These are phyloP conservation scores for Didymella lethalis DNA, from an alignment of 2,329 filamentous ascomycete species.

Conservation along the genomic window DNA sequence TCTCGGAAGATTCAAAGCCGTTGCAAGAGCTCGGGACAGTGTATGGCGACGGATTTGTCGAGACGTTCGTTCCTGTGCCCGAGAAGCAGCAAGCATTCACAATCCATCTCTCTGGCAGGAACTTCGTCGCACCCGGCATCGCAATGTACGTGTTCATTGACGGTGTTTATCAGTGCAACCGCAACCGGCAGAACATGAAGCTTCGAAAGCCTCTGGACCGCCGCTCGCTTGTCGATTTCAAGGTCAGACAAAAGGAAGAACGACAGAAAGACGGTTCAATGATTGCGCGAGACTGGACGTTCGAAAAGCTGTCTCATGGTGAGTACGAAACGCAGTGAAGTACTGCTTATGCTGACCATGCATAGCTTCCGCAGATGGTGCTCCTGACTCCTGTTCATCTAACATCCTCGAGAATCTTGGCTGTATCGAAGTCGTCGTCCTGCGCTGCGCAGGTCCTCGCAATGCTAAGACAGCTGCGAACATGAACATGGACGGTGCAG, in stretches of 20 bases:
- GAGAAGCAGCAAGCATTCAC: constrained; percentile 55
- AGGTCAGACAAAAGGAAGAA: constrained; percentile 63
- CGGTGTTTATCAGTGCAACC: constrained; percentile 65
- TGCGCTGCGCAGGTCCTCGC: constrained; percentile 51
- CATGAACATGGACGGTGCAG: constrained; percentile 43
- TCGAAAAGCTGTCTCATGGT: constrained; percentile 60
- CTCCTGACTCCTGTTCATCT: constrained; percentile 39
- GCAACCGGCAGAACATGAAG: constrained; percentile 57
- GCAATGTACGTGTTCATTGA: constrained; percentile 66
- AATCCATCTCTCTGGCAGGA: constrained; percentile 58
- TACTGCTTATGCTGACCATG: constrained; percentile 13
- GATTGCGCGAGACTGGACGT: constrained; percentile 62
- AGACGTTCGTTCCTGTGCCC: constrained; percentile 62
- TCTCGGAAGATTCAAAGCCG: constrained; percentile 49
- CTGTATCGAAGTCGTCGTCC: constrained; percentile 58
- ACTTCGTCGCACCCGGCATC: constrained; percentile 62
- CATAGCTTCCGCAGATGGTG: constrained; percentile 51
- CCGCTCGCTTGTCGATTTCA: constrained; percentile 56
- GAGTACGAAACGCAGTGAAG: constrained; percentile 13
- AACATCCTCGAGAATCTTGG: constrained; percentile 53
- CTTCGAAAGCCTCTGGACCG: constrained; percentile 40
- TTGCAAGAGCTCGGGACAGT: constrained; percentile 60
- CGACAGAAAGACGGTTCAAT: constrained; percentile 56
- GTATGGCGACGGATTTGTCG: constrained; percentile 62
- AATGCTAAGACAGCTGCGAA: constrained; percentile 26